phyloP scores from a whole-genome alignment of 208 protist species.

The Trypanosomatidae sp. region DNA sequence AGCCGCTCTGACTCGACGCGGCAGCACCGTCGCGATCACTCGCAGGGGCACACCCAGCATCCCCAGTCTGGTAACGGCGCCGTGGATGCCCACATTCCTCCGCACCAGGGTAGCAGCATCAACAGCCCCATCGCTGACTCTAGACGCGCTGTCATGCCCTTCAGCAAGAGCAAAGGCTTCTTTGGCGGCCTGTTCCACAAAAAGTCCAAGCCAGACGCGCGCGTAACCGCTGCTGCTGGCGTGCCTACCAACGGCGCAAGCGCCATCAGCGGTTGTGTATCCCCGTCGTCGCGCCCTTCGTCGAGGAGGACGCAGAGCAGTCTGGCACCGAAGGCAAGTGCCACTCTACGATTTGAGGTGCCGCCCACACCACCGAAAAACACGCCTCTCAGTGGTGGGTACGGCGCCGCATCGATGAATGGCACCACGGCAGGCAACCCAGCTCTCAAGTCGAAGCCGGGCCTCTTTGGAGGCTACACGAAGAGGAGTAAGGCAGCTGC shows the following conservation, averaged over 20 bases:
- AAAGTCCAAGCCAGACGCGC: constrained; percentile 6
- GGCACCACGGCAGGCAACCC: constrained; percentile 3
- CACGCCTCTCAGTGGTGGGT: background rate
- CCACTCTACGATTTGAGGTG: background rate
- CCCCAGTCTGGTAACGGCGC: background rate
- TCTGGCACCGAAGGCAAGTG: background rate
- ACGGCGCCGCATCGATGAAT: background rate
- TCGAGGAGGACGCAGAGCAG: background rate
- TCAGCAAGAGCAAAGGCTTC: constrained; percentile 19
- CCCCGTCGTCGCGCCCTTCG: background rate
- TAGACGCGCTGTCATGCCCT: background rate
- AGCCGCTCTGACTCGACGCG: background rate
- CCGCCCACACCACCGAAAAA: background rate
- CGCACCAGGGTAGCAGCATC: constrained; percentile 1
- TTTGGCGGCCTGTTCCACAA: constrained; percentile 32
- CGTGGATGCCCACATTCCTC: background rate
- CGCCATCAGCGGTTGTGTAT: background rate
- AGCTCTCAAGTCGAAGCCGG: constrained; percentile 2
- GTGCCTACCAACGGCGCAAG: background rate
- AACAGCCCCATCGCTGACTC: background rate
- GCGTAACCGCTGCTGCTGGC: background rate
- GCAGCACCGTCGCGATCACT: constrained; percentile 1
- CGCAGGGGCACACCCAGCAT: background rate
- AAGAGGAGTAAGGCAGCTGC: constrained; percentile 30
- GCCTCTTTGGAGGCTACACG: constrained; percentile 21